These are phyloP conservation scores for Pestalotiopsis fici DNA, from an alignment of 2,329 filamentous ascomycete species.

Conservation along the genomic window DNA sequence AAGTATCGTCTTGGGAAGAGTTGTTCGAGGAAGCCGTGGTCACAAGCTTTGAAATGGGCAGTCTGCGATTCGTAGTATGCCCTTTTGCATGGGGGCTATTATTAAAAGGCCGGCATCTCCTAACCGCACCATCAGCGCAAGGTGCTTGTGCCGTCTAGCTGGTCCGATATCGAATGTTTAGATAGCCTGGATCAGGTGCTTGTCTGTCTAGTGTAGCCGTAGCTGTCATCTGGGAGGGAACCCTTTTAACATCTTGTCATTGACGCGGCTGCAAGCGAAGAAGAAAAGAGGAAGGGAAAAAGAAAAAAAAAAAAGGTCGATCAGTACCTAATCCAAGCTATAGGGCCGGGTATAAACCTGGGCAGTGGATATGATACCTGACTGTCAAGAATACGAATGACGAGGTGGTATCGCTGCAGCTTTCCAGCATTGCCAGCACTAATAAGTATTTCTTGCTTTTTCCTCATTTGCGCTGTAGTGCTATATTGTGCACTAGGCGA, in stretches of 20 bases:
- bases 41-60: background rate
- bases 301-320: background rate
- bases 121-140: background rate
- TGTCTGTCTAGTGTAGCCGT: background rate
- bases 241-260: background rate
- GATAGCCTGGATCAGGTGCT: constrained; percentile 1
- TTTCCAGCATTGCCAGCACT: background rate
- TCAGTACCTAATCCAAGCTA: background rate
- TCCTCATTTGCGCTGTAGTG: background rate
- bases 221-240: background rate
- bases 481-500: background rate
- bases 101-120: background rate
- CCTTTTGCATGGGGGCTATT: background rate
- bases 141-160: background rate
- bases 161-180: constrained; percentile 5
- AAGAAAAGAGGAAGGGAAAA: background rate
- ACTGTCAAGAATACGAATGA: background rate
- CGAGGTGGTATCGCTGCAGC: background rate
- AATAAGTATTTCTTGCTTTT: background rate
- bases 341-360: background rate
- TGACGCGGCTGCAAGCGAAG: background rate
- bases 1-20: background rate
- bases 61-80: background rate
- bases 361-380: background rate
- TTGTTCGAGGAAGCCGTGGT: background rate